Conservation (phyloP, 495 filamentous ascomycete species). For the Podospora anserina region DNA sequence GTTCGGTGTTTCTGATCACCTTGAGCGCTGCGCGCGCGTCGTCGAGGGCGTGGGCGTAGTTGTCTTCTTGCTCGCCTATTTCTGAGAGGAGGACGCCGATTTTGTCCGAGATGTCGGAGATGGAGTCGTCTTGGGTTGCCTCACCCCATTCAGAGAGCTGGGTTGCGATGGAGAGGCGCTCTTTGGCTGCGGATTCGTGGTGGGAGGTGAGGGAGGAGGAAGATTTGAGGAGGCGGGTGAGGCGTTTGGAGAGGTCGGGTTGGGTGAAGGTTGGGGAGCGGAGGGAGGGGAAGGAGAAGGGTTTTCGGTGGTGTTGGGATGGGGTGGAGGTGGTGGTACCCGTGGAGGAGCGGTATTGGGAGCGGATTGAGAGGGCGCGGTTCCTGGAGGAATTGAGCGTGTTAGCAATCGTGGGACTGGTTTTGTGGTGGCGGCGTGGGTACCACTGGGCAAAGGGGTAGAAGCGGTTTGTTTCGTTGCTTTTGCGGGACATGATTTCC, state of each 20-base stretch:
- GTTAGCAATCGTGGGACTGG: no score
- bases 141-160: constrained; percentile 98
- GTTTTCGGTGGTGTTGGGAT: constrained; percentile 39
- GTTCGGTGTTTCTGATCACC: constrained; percentile 87
- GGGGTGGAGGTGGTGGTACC: constrained; percentile 39
- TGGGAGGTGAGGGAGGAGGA: constrained; percentile 80
- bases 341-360: constrained; percentile 28
- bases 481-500: constrained; percentile 28
- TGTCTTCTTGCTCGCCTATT: constrained; percentile 87
- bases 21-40: constrained; percentile 78
- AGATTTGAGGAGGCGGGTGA: constrained; percentile 88
- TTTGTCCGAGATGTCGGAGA: constrained; percentile 91
- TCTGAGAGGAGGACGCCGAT: constrained; percentile 86
- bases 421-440: background rate
- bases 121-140: constrained; percentile 74
- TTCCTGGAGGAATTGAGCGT: constrained; percentile 43
- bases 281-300: constrained; percentile 76
- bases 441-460: constrained; percentile 29
- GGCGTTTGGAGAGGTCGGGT: constrained; percentile 77
- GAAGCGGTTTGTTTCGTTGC: constrained; percentile 26
- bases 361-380: constrained; percentile 51
- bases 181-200: constrained; percentile 76
- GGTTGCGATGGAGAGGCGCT: constrained; percentile 75
- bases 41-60: constrained; percentile 81
- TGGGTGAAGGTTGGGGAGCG: constrained; percentile 74